phyloP scores from a whole-genome alignment of 768 basidiomycete genomes.

The Podaxis sp. region DNA sequence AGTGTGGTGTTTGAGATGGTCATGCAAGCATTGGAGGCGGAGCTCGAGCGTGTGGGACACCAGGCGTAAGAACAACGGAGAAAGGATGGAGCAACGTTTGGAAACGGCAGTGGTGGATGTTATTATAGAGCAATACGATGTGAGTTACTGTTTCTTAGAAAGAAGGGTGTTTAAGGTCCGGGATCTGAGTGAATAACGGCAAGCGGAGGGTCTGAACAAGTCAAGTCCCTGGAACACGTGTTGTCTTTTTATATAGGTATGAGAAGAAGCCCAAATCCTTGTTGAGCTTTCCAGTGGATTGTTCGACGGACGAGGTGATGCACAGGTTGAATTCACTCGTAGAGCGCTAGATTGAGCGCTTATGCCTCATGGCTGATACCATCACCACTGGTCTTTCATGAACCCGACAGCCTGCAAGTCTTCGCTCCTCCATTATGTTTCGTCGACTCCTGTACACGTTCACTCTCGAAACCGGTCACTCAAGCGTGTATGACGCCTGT shows the following conservation, averaged over 20 bases:
- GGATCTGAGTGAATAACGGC: neutral
- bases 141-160: neutral
- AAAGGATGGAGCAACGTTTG: neutral
- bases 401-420: neutral
- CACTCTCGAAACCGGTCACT: neutral
- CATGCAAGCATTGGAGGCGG: neutral
- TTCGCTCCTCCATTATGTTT: neutral
- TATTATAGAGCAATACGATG: neutral
- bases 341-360: too few species aligned
- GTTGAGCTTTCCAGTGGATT: neutral
- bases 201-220: neutral
- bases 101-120: neutral
- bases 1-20: neutral
- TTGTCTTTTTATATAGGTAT: neutral
- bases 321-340: neutral
- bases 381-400: neutral
- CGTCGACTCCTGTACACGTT: neutral
- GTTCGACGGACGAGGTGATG: neutral
- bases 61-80: neutral
- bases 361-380: neutral
- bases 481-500: neutral
- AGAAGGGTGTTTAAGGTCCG: neutral
- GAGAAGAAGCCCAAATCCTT: neutral
- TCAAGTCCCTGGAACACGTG: neutral
- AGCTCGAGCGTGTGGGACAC: neutral